phyloP scores from a whole-genome alignment of 257 asterid genomes.

The Oldenlandia corymbosa region DNA sequence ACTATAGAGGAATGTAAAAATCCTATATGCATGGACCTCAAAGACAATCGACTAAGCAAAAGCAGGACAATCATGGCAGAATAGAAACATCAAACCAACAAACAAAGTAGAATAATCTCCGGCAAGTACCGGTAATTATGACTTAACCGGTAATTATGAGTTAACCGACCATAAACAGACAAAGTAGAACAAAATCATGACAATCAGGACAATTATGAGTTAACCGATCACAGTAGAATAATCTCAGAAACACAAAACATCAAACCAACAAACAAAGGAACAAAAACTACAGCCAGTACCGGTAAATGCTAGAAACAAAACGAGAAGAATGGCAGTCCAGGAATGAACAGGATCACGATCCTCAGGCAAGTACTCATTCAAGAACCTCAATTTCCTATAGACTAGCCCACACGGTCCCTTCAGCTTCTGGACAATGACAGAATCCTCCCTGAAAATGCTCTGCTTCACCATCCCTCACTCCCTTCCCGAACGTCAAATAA shows the following conservation, averaged over 20 bases:
- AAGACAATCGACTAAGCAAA: not conserved
- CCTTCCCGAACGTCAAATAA: slow-evolving; percentile 88
- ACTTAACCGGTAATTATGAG: no score
- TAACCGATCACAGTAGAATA: not conserved
- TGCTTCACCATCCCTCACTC: slow-evolving; percentile 84
- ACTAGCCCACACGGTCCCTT: slow-evolving; percentile 53
- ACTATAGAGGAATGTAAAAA: no score
- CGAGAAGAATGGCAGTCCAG: slow-evolving; percentile 66
- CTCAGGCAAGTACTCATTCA: slow-evolving; percentile 83
- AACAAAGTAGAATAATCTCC: no score
- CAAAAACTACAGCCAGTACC: slow-evolving; percentile 30
- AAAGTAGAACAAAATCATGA: no score
- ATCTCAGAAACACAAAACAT: not conserved
- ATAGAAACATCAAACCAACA: not conserved
- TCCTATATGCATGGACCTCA: no score
- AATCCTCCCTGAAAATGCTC: slow-evolving; percentile 75
- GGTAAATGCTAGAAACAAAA: slow-evolving; percentile 47
- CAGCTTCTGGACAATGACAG: slow-evolving; percentile 58
- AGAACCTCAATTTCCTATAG: slow-evolving; percentile 48
- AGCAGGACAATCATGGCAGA: not conserved
- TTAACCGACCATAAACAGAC: no score
- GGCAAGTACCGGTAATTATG: no score
- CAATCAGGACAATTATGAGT: not conserved
- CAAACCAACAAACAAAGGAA: not conserved
- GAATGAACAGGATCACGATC: slow-evolving; percentile 95